Evolutionary conservation across 345 rosid genomes (phyloP).

Genomic region (Bruguiera parviflora): DNA sequence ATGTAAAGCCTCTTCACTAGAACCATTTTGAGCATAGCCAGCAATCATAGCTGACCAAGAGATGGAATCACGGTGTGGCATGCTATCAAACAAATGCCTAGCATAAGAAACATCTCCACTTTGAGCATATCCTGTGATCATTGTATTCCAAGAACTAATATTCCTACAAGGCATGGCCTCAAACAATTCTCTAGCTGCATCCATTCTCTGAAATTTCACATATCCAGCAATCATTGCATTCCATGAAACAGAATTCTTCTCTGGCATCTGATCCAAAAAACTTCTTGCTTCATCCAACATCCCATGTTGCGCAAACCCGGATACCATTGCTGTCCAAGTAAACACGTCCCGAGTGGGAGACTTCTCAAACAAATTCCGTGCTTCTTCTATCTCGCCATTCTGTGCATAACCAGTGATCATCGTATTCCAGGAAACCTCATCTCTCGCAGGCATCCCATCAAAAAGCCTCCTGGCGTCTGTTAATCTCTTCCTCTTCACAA

Average conservation of each 20-base stretch:
- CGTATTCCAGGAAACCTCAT: constrained; percentile 60
- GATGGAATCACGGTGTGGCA: constrained; percentile 53
- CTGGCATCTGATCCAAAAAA: constrained; percentile 52
- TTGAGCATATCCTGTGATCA: constrained; percentile 66
- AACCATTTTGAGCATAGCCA: constrained; percentile 57
- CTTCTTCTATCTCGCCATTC: constrained; percentile 45
- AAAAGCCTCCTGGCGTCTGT: constrained; percentile 47
- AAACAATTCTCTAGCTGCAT: constrained; percentile 55
- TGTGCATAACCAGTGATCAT: constrained; percentile 63
- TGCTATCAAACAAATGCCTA: constrained; percentile 45
- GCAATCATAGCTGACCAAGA: constrained; percentile 82
- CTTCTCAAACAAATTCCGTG: constrained; percentile 45
- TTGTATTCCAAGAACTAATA: constrained; percentile 63
- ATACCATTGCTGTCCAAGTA: constrained; percentile 67
- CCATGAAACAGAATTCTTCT: constrained; percentile 57
- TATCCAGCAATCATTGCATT: constrained; percentile 75
- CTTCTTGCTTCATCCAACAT: constrained; percentile 52
- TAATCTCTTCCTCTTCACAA: constrained; percentile 45
- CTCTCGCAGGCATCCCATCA: constrained; percentile 42
- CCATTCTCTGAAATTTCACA: constrained; percentile 50
- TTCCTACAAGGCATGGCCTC: constrained; percentile 51
- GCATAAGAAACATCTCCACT: constrained; percentile 42
- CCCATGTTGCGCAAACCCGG: constrained; percentile 57
- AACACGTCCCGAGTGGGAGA: constrained; percentile 56
- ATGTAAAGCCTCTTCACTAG: constrained; percentile 46